Conservation (phyloP, 1,284 basidiomycete genomes). For the Irpex sp. region DNA sequence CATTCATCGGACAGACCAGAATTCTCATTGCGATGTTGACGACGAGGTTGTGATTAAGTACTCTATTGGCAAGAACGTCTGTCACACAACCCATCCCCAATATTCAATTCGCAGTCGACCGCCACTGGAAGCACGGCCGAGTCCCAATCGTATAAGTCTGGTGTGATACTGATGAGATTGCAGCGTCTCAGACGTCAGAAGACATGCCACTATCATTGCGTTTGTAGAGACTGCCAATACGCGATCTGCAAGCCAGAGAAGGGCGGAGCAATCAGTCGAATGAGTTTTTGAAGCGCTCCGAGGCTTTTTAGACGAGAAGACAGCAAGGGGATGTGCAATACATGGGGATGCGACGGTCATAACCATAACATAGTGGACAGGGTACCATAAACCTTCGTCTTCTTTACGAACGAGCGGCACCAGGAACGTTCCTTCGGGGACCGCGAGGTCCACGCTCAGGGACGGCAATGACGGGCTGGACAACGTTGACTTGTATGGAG, state of each 20-base stretch:
- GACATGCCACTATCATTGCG: neutral
- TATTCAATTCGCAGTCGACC: too few relatives aligned
- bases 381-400: neutral
- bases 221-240: neutral
- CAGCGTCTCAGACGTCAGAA: too few relatives aligned
- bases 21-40: too few relatives aligned
- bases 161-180: too few relatives aligned
- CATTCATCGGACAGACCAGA: too few relatives aligned
- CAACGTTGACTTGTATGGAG: slow-evolving; percentile 72
- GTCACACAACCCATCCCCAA: too few relatives aligned
- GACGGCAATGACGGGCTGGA: slow-evolving; percentile 62
- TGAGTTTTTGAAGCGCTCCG: neutral
- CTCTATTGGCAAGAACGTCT: too few relatives aligned
- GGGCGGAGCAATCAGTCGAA: too few relatives aligned
- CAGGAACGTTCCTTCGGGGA: slow-evolving; percentile 81
- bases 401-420: slow-evolving; percentile 55
- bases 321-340: slow-evolving; percentile 10
- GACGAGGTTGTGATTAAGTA: too few relatives aligned
- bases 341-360: slow-evolving; percentile 21
- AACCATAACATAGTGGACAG: slow-evolving; percentile 10
- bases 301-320: neutral
- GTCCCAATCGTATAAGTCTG: too few relatives aligned
- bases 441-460: slow-evolving; percentile 73
- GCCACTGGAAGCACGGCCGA: too few relatives aligned
- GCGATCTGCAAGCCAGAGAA: too few relatives aligned